Evolutionary conservation across 306 rosid species (phyloP), one percentile per base, ranked within the genome.

Genomic region (Prinsepia uniflora): DNA sequence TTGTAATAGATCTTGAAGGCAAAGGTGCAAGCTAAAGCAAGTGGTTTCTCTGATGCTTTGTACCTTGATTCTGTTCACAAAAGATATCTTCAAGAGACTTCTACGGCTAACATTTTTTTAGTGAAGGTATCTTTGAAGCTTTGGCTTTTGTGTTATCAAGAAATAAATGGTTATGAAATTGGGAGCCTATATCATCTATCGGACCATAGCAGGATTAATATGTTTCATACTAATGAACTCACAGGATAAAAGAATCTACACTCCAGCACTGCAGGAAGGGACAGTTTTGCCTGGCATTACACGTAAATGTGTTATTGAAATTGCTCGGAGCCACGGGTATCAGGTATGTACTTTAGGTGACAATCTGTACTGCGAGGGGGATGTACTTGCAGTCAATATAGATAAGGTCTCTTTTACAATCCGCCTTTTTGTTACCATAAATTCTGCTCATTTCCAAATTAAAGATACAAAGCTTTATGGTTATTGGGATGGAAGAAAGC

Each of bases 21-120:
- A 65, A 55, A 54, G 56, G 56, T 2, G 63, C 65, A 64, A 8
- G 65, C 77, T 20, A 54, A 65, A 63, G 72, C 20, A 52, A 30
- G 30, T 53, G 53, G 77, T 6, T 64, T 65, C 46, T 54, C 39
- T 22, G 77, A 73, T 42, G 77, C 65, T 54, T 54, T 73, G 46
- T 73, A 53, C 77, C 65, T 73, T 55, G 77, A 65, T 73, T 54
- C 71, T 40, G 65, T 65, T 43, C 65, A 53, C 71, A 43, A 54
- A 3, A 64, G 20, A 73, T 43, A 73, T 56, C 8, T 73, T 17
- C 48, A 73, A 54, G 56, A 43, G 71, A 56, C 57, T 41, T 54
- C 72, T 19, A 43, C 71, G 24, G 53, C 71, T n/a, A 73, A 73
- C 71, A 63, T 73, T 46, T 73, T 73, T 64, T 13, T 73, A 10